phyloP scores from a whole-genome alignment of 768 basidiomycete species.

The Mycena maculata region DNA sequence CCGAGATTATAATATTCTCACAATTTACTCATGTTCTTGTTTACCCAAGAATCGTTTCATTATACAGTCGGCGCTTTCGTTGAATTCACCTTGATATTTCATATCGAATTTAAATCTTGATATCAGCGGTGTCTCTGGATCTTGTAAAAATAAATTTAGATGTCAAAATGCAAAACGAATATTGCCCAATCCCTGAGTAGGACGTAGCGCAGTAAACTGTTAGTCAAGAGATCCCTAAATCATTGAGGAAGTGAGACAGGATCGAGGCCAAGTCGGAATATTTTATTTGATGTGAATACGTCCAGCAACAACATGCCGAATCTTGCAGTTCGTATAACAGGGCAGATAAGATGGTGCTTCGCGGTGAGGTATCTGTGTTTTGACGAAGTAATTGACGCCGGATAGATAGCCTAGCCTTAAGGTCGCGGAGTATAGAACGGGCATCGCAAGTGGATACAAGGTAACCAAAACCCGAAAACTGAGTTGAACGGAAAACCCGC shows the following conservation, averaged over 20 bases:
- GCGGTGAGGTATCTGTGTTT: constrained; percentile 9
- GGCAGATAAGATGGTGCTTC: not conserved
- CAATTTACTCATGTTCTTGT: too few relatives aligned
- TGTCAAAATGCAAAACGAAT: not conserved
- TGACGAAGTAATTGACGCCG: constrained; percentile 3
- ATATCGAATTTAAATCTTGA: constrained; percentile 32
- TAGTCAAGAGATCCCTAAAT: not conserved
- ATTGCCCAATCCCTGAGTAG: not conserved
- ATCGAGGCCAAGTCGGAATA: constrained; percentile 5
- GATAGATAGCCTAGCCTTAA: constrained; percentile 5
- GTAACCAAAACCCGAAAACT: constrained; percentile 1
- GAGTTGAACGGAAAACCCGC: not conserved
- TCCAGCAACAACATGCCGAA: not conserved
- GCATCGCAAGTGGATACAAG: constrained; percentile 2
- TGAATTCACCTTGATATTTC: too few relatives aligned
- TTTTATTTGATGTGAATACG: not conserved
- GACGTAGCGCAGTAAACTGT: not conserved
- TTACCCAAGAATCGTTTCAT: too few relatives aligned
- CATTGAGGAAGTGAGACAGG: constrained; percentile 4
- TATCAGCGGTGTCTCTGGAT: constrained; percentile 15
- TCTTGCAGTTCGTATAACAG: not conserved
- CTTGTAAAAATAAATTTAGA: not conserved
- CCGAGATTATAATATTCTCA: too few relatives aligned
- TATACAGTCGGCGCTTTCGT: too few relatives aligned
- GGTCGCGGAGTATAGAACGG: not conserved